Evolutionary conservation across 2,329 filamentous ascomycete species (phyloP), one percentile per base, ranked within the genome.

Genomic region (Hypocrella siamensis): DNA sequence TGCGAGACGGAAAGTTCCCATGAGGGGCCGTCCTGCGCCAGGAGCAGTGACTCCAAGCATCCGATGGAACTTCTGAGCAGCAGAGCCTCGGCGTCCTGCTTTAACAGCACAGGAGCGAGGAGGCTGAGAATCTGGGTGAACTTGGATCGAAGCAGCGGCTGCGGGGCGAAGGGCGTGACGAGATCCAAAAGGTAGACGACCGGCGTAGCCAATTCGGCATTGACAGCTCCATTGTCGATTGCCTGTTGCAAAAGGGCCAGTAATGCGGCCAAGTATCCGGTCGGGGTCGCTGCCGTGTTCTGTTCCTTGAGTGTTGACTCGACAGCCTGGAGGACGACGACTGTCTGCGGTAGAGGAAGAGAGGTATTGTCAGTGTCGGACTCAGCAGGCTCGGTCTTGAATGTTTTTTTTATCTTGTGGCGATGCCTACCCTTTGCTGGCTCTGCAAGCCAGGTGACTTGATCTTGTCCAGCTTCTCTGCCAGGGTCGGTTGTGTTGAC

Each of bases 381-480:
- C 21, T 28, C 26, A 34, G 30, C 15, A 31, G 25, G 17, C 16
- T 19, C n/a, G 4, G 12, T 17, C 6, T 14, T 19, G 27, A 19
- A 19, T 32, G 14, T 17, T 16, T 15, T 10, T 24, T 11, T 26
- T 25, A 9, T 14, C 2, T 15, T 18, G 10, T 10, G 25, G n/a
- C 9, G n/a, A n/a, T 14, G 53, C 63, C 44, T 62, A 90, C 85
- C 70, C 86, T 84, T 56, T 93, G 76, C 61, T 94, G 86, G 54
- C 82, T 93, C 58, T 96, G 83, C 48, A 94, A 74, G 58, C 93
- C 93, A 35, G 90, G 90, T 52, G 82, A 90, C 60, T 90, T 82
- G 57, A 96, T 94, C 71, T 92, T 94, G 63, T 88, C 82, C 54
- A 98, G 74, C 66, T 85, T 92, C 65, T 93, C 88, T 54, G 80